Evolutionary conservation across 2,329 filamentous ascomycete species (phyloP).

Genomic region (Sporothrix euskadiensis): DNA sequence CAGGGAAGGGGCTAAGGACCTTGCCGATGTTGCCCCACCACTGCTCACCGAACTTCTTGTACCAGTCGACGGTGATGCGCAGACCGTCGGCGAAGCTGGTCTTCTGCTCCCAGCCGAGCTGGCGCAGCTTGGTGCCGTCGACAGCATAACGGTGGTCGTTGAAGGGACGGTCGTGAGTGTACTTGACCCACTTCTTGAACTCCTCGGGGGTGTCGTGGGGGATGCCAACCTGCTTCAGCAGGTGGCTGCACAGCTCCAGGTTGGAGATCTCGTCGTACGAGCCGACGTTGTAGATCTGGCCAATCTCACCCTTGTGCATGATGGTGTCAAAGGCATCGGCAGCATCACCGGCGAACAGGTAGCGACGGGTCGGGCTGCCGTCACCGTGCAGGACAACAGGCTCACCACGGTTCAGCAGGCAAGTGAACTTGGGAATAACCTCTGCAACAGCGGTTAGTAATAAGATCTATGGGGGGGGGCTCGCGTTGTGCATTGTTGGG

Average conservation of each 20-base stretch:
- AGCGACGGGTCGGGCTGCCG: constrained; percentile 71
- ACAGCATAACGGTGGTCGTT: constrained; percentile 74
- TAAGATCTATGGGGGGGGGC: background rate
- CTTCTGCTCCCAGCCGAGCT: constrained; percentile 69
- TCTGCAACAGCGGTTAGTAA: constrained; percentile 50
- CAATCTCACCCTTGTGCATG: constrained; percentile 71
- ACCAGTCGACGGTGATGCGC: constrained; percentile 68
- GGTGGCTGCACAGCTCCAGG: constrained; percentile 63
- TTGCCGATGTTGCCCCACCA: constrained; percentile 75
- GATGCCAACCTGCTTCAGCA: constrained; percentile 64
- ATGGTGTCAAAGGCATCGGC: constrained; percentile 83
- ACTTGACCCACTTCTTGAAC: constrained; percentile 66
- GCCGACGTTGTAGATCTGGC: constrained; percentile 80
- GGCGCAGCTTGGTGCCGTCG: constrained; percentile 65
- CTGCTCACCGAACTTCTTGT: constrained; percentile 61
- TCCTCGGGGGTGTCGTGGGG: constrained; percentile 52
- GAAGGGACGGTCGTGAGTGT: constrained; percentile 76
- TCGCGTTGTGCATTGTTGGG: background rate
- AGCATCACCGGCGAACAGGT: constrained; percentile 76
- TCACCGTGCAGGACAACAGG: constrained; percentile 75
- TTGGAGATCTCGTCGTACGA: constrained; percentile 78
- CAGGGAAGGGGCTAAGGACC: constrained; percentile 67
- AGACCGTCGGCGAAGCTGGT: constrained; percentile 65
- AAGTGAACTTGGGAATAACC: constrained; percentile 81
- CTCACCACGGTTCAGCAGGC: constrained; percentile 64